Conservation (phyloP, 2,329 filamentous ascomycete species). For the Phialophora chinensis region DNA sequence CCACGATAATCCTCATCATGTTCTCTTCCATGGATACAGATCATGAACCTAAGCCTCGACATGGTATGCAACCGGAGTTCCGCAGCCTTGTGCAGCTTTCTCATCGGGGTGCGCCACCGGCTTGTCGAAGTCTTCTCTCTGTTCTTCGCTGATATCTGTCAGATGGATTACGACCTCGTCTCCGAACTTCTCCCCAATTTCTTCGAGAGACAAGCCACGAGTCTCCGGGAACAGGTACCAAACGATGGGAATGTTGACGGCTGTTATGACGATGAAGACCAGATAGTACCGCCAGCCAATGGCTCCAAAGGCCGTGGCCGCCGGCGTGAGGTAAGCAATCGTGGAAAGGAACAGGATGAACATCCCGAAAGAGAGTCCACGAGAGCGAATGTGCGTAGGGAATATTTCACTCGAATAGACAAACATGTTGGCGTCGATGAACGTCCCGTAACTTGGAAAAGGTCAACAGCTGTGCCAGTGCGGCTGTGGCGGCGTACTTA, state of each 20-base stretch:
- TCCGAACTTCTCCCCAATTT: slow-evolving; percentile 44
- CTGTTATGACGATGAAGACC: slow-evolving; percentile 34
- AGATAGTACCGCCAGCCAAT: slow-evolving; percentile 44
- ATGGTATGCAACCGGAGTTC: too few species aligned
- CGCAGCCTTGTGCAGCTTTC: too few species aligned
- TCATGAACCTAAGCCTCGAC: too few species aligned
- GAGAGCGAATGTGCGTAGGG: slow-evolving; percentile 28
- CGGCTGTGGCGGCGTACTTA: too few species aligned
- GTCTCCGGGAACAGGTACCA: slow-evolving; percentile 34
- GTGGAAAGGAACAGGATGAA: slow-evolving; percentile 20
- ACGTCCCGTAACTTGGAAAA: not conserved
- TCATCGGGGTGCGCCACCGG: too few species aligned
- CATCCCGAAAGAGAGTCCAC: slow-evolving; percentile 27
- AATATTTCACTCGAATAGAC: slow-evolving; percentile 30
- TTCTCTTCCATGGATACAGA: too few species aligned
- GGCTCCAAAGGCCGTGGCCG: slow-evolving; percentile 40
- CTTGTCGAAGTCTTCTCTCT: not conserved
- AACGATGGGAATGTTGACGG: not conserved
- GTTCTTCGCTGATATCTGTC: not conserved
- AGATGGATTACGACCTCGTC: slow-evolving; percentile 42
- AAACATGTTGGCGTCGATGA: slow-evolving; percentile 24
- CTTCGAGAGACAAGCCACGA: slow-evolving; percentile 43
- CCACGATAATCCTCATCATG: too few species aligned
- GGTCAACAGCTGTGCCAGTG: too few species aligned
- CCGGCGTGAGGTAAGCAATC: slow-evolving; percentile 20